Evolutionary conservation across 1,284 basidiomycete species (phyloP), one percentile per base, ranked within the genome.

Genomic region (Agroathelia rolfsii): DNA sequence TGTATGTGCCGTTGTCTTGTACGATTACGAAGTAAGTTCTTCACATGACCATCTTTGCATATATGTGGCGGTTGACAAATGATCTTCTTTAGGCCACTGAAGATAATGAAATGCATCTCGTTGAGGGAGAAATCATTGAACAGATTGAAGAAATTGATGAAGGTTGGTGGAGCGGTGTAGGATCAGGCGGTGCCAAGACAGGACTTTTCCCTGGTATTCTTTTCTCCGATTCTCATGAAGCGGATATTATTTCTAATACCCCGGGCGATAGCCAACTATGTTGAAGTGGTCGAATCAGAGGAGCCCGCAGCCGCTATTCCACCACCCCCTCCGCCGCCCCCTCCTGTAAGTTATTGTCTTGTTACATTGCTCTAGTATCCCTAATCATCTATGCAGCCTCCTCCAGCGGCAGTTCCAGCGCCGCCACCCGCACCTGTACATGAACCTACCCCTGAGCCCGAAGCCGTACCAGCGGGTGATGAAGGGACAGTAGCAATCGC

Each of bases 31-130:
- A 51, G 81, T 75, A 35, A 7, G 54, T 40, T 5, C 15, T 12
- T 32, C 14, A 16, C 2, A 32, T 24, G 21, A 15, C 24, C 27
- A 10, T 5, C n/a, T 16, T 22, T 19, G 9, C 14, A 15, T 15
- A 13, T 12, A 7, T 17, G 9, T 12, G n/a, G 6, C 12, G 27
- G 31, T 32, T n/a, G 20, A 6, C 1, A 6, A 13, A 16, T 28
- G 5, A 27, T 7, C n/a, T 14, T 2, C 17, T 15, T 16, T 35
- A 77, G 71, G 78, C 78, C 16, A 62, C 72, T 6, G 86, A 89
- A 55, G 82, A 89, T 41, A 89, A 90, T 49, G 90, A 95, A 51
- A 76, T 94, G 58, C 56, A 58, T 33, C 66, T 95, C 13, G 45
- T 62, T 2, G 88, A 93, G 53, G 90, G 87, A 31, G 85, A 92